Base-by-base conservation (phyloP, 2,329 filamentous ascomycete species). In the Sordariomycetes sp. region DNA sequence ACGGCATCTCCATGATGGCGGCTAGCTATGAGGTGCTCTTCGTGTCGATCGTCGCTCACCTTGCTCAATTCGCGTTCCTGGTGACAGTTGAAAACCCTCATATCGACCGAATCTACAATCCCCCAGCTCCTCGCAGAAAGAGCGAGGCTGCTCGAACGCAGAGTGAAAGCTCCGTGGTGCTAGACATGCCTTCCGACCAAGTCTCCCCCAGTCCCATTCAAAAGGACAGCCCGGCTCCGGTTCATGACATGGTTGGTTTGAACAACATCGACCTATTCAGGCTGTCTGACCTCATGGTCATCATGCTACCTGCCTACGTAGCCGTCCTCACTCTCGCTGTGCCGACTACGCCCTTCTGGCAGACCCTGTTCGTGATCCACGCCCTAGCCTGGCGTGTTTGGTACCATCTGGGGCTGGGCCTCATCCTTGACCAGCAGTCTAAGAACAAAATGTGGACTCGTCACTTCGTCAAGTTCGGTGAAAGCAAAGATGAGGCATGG, bases 11-110 rank as follows among this genome's bases (percentile, higher is more conserved):
- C 39, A 81, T 95, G 65, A 93, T 98, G 82, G 88, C 87, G 30
- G 90, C 90, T 41, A 98, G 92, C 68, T 96, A 96, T 63, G 87
- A 90, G 51, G 90, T 98, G 38, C 73, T 98, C 32, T 88, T 94
- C 68, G 95, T 96, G 57, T 96, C 92, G 37, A 90, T 98, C 50
- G 63, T 93, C 50, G 92, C 90, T 40, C 92, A 98, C 63, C 78
- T 87, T 47, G 86, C 88, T 38, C 92, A 98, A 63, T 90, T 98
- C 57, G 81, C 81, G 39, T 98, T 98, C 65, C 71, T 98, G 43
- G 78, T 86, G 34, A 69, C 86, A 40, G 86, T 98, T 43, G 92
- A 98, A 63, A 94, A 93, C 51, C 92, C 92, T 34, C 92, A 98
- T 53, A 98, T 98, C 61, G 87, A 96, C 51, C 93, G 93, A 66